Evolutionary conservation across 257 asterid species (phyloP).

Genomic region (Ophiorrhiza pumila): DNA sequence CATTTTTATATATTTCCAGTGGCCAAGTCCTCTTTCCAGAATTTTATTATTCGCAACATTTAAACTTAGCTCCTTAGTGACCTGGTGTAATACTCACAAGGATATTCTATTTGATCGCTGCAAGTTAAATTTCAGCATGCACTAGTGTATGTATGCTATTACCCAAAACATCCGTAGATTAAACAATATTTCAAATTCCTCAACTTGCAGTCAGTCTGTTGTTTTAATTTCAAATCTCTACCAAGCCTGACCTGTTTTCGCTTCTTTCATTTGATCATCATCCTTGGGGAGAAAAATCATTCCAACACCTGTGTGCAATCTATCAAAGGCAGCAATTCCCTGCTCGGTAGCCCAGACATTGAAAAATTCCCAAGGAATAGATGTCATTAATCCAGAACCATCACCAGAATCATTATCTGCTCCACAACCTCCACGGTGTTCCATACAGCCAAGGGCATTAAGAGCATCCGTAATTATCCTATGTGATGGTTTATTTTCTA

Average conservation of each 20-base stretch:
- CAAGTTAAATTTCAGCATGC: neutral
- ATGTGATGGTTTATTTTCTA: slow-evolving; percentile 80
- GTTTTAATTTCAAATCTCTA: neutral
- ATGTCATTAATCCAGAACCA: slow-evolving; percentile 96
- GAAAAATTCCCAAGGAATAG: slow-evolving; percentile 94
- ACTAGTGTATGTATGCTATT: neutral
- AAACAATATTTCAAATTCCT: neutral
- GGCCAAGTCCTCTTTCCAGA: neutral
- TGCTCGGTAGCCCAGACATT: slow-evolving; percentile 83
- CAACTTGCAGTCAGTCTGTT: neutral
- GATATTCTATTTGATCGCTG: neutral
- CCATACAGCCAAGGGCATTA: slow-evolving; percentile 97
- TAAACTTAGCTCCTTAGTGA: neutral
- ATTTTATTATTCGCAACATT: neutral
- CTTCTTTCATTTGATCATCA: slow-evolving; percentile 56
- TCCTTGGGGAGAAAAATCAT: slow-evolving; percentile 93
- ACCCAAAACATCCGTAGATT: neutral
- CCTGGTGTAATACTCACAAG: neutral
- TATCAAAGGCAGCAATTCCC: slow-evolving; percentile 68
- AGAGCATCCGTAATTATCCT: slow-evolving; percentile 88
- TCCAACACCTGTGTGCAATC: slow-evolving; percentile 86
- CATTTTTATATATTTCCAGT: neutral
- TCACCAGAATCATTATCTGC: slow-evolving; percentile 99
- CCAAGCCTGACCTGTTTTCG: slow-evolving; percentile 58
- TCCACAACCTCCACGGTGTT: slow-evolving; percentile 99